Conservation (phyloP, 2,329 filamentous ascomycete species). For the Westerdykella aurantiaca region DNA sequence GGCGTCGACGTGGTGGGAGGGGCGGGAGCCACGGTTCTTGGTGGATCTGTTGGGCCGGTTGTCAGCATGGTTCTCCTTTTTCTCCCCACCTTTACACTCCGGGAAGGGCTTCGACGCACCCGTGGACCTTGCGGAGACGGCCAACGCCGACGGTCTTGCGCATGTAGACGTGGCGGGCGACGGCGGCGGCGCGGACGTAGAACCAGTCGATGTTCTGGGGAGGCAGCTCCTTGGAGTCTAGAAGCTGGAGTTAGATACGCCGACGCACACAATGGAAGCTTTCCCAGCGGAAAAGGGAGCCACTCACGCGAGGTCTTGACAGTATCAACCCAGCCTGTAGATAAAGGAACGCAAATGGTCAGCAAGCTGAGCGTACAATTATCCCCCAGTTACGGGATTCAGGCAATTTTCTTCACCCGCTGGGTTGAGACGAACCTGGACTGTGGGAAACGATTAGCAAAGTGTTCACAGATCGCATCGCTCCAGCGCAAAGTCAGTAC, state of each 20-base stretch:
- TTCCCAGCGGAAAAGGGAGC: background rate
- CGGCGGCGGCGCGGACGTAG: constrained; percentile 82
- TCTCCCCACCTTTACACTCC: background rate
- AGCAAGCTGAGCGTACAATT: constrained; percentile 36
- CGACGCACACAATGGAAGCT: background rate
- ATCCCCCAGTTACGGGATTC: constrained; percentile 53
- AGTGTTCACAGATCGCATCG: background rate
- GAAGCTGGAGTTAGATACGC: constrained; percentile 10
- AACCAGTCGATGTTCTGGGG: constrained; percentile 98
- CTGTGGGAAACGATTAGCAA: constrained; percentile 22
- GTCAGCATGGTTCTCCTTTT: constrained; percentile 1
- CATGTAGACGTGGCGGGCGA: constrained; percentile 98
- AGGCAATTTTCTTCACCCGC: constrained; percentile 40
- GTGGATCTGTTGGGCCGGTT: constrained; percentile 43
- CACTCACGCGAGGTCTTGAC: constrained; percentile 77
- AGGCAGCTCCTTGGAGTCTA: constrained; percentile 87
- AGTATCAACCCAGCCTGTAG: constrained; percentile 95
- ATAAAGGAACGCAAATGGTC: constrained; percentile 34
- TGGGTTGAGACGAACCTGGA: constrained; percentile 60
- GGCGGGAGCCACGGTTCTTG: constrained; percentile 93
- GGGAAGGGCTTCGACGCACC: constrained; percentile 16
- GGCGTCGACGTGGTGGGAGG: constrained; percentile 92
- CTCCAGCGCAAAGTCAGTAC: background rate
- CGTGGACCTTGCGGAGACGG: constrained; percentile 94
- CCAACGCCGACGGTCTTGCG: constrained; percentile 99